Evolutionary conservation across 805 yeast species (phyloP), one percentile per base, ranked within the genome.

Genomic region (Starmerella potacharoeniae): DNA sequence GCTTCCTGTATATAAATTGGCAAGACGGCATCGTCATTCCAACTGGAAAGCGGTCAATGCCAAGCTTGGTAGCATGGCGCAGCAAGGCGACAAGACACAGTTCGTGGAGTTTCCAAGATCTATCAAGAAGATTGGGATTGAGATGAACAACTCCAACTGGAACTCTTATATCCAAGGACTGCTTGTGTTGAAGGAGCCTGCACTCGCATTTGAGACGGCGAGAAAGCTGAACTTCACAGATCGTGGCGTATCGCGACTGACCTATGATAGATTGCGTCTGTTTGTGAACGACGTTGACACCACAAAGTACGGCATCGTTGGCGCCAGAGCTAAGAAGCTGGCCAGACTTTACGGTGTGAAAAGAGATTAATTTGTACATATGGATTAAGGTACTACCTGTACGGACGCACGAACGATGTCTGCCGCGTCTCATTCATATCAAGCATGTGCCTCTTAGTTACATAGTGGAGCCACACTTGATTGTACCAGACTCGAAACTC

Each of bases 21-120:
- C 64, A 5, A 43, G 46, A 2, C 52, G 60, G 22, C 58, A 58
- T 43, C 55, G 65, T 9, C 39, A 36, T n/a, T 37, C 39, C 11
- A 58, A 45, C 41, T 41, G 35, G 39, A 51, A 49, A 17, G 55
- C 35, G 34, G 22, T 62, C 10, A 40, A 49, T 17, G 49, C 53
- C 39, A 47, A 56, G 11, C 49, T 62, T 14, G 37, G 28, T 16
- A 51, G 55, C 16, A 51, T 62, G 33, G 51, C 31, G 7, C 29
- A 6, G 8, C 28, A 33, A 10, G 28, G 43, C 7, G 44, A 44
- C 10, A 22, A 29, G 6, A 33, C 29, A 6, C 48, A 40, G 7
- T 55, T 57, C 5, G 37, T 57, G 9, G 31, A 29, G 29, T 52
- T 61, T 14, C 61, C 61, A 14, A 17, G 17, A 6, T 31, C n/a